Evolutionary conservation across 805 yeast species (phyloP), one percentile per base, ranked within the genome.

Genomic region (Monosporozyma siamensis): DNA sequence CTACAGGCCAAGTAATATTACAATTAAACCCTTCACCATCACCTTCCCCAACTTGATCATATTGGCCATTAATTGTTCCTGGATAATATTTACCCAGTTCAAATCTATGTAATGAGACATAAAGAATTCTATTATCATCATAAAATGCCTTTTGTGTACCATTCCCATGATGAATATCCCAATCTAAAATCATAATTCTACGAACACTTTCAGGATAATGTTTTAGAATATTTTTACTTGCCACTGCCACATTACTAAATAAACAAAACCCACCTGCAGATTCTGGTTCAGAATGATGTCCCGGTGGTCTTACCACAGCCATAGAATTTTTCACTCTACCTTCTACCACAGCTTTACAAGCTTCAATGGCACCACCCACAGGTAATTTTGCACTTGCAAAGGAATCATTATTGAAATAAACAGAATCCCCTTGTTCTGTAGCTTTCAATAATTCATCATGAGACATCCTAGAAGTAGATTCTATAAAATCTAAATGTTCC

Each of bases 81-180:
- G 99, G 99, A 58, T 92, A 92, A 58, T 86, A 92, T 51, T 77
- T 78, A 0, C 95, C 97, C 49, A 82, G 77, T 55, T 92, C 97
- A 59, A 84, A 90, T 49, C 98, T 75, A 64, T 92, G 99, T 24
- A 90, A 65, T 0, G 97, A 89, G 36, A 92, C 78, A 63, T 92
- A 92, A 27, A 92, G 70, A 7, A 92, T 97, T 43, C 95, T 69
- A 22, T 95, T 95, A 58, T 92, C 96, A 49, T 85, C 75, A 51
- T 77, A 77, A 53, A 92, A 92, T 2, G 95, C 87, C 59, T 83
- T 82, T 63, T 92, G 98, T 1, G 99, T 92, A 31, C 99, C 99
- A 62, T 92, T 92, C 21, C 99, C 99, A 62, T 92, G 99, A 64
- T 92, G 99, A 38, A 92, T 88, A 63, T 92, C 99, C 99, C 99